These are phyloP conservation scores for Phlyctochytrium planicorne DNA, from an alignment of 192 early-diverging fungal species.

Conservation along the genomic window DNA sequence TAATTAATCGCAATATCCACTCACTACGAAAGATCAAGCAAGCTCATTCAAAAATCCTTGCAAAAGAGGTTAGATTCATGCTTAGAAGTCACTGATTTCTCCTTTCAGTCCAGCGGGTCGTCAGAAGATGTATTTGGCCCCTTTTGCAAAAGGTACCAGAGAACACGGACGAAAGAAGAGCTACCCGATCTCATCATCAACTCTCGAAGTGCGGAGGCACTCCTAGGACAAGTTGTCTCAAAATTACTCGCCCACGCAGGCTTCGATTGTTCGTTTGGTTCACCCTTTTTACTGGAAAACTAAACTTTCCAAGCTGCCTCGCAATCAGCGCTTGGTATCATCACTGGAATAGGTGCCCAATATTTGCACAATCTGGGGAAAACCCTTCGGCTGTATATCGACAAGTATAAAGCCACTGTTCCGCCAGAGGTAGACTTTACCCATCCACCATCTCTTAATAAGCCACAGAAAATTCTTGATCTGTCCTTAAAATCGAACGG, in stretches of 20 bases:
- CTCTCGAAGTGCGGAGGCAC: conserved; percentile 49
- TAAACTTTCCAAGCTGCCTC: conserved; percentile 38
- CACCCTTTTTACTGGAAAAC: conserved; percentile 1
- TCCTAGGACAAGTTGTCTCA: conserved; percentile 60
- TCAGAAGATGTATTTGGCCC: not conserved
- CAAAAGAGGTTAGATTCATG: conserved; percentile 39
- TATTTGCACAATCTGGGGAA: conserved; percentile 83
- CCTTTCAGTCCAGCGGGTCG: conserved; percentile 6
- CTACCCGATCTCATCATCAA: conserved; percentile 58
- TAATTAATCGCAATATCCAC: conserved; percentile 46
- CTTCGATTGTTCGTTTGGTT: conserved; percentile 67
- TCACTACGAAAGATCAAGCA: conserved; percentile 54
- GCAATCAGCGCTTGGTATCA: conserved; percentile 58
- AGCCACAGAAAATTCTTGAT: conserved; percentile 70
- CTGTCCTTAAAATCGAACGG: conserved; percentile 86
- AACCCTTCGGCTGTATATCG: conserved; percentile 73
- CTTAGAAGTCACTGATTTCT: not conserved
- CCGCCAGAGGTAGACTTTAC: conserved; percentile 61
- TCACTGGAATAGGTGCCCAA: conserved; percentile 78
- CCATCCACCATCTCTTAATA: conserved; percentile 4
- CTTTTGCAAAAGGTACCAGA: not conserved
- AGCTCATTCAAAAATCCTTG: conserved; percentile 60
- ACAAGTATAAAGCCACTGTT: conserved; percentile 73
- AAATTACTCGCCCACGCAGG: conserved; percentile 83
- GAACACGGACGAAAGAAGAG: conserved; percentile 3